A percentile compares a stretch with the other conserved stretches of the same genome.
Conservation (phyloP, 2,329 filamentous ascomycete species). For the Dactylonectria estremocensis region DNA sequence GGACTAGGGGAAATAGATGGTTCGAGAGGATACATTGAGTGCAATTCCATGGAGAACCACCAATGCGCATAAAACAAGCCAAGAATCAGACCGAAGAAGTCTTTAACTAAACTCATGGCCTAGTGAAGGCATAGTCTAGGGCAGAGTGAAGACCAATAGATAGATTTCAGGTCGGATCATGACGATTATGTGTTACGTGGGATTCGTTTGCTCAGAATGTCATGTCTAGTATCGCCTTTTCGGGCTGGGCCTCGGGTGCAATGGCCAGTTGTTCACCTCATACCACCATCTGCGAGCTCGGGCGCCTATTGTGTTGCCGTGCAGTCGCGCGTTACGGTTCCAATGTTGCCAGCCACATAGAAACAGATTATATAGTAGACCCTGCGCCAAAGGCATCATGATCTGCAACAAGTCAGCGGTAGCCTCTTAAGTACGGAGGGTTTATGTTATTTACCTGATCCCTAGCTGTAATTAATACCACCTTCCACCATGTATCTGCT, state of each 20-base stretch:
- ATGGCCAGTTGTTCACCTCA: conserved; percentile 89
- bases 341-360: conserved; percentile 91
- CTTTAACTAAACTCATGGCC: neutral
- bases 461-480: conserved; percentile 86
- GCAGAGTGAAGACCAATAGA: conserved; percentile 3
- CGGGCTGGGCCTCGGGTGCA: conserved; percentile 62
- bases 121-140: conserved; percentile 16
- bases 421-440: neutral
- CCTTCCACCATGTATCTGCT: conserved; percentile 84
- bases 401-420: conserved; percentile 65
- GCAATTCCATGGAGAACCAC: conserved; percentile 1
- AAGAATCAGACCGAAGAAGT: neutral
- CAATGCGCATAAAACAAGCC: neutral
- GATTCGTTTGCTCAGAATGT: conserved; percentile 11
- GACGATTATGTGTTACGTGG: conserved; percentile 31
- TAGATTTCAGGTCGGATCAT: conserved; percentile 32
- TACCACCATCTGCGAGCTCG: conserved; percentile 94
- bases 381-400: conserved; percentile 89
- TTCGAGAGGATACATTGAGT: conserved; percentile 30
- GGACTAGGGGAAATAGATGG: conserved; percentile 40
- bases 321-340: conserved; percentile 85
- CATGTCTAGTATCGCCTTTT: conserved; percentile 16
- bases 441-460: conserved; percentile 79
- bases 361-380: conserved; percentile 88
- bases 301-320: conserved; percentile 83